Base-by-base conservation (phyloP, 768 basidiomycete species). In the Hydnum rufescens region DNA sequence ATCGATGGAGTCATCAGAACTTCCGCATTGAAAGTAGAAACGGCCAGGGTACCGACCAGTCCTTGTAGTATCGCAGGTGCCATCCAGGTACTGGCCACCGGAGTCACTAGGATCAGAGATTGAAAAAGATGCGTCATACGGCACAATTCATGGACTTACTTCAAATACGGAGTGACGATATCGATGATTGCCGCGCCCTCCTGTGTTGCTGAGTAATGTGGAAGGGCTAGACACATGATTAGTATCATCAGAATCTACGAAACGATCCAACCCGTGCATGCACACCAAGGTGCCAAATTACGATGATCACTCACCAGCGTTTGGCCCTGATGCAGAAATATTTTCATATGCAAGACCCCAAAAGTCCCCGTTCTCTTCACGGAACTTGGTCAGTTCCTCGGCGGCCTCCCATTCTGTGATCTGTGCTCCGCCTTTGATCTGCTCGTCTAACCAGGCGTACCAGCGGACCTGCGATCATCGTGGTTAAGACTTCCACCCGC, bases 351-450 rank as follows among this genome's bases (percentile, higher is more conserved):
- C 87, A 18, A 85, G 75, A 3, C 86, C 85, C 76, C 78, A 78
- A 62, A 80, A 87, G 57, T 81, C 67, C 65, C 79, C 78, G 58
- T 74, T 71, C 60, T 76, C 71, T 60, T 75, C 69, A 55, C 88
- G 71, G 63, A 75, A 85, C 65, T 83, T 78, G 0, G 78, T 82
- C 53, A 95, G 67, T 51, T 84, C 75, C 63, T 80, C 85, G 1
- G 78, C 85, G 8, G 92, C 90, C 61, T 92, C 86, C 69, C 82
- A 95, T 65, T 97, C 93, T 4, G 82, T 83, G 58, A 97, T 80
- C 22, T 59, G 36, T 55, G 80, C 74, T 60, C 82, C 83, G 49
- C 82, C 82, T 54, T 80, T 74, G 5, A 68, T 63, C 64, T 86
- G 82, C 53, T 76, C 66, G 53, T 96, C 89, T 1, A 99, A 69